Evolutionary conservation across 2,329 filamentous ascomycete genomes (phyloP).

Genomic region (Penicillium sp.): DNA sequence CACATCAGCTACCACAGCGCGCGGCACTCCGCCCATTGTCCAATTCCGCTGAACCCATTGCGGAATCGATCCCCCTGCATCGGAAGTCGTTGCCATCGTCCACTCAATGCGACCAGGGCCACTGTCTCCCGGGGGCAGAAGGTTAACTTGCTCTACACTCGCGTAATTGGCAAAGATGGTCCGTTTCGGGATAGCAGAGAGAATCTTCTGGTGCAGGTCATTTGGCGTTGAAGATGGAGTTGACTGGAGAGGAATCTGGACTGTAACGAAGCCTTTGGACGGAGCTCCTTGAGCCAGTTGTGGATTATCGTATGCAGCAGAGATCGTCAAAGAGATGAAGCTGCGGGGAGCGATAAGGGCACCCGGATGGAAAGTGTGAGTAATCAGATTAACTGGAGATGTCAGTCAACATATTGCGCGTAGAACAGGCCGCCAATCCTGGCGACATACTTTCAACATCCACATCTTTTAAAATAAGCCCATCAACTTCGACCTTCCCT

Average conservation of each 20-base stretch:
- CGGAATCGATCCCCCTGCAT: slow-evolving; percentile 38
- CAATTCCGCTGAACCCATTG: slow-evolving; percentile 39
- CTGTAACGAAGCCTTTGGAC: slow-evolving; percentile 30
- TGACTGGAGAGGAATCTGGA: slow-evolving; percentile 33
- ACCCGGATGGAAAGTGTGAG: slow-evolving; percentile 36
- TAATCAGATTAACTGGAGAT: slow-evolving; percentile 36
- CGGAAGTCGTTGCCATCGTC: slow-evolving; percentile 40
- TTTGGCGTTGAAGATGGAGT: slow-evolving; percentile 15
- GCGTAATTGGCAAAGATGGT: slow-evolving; percentile 36
- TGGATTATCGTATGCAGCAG: slow-evolving; percentile 18
- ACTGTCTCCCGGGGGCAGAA: background rate
- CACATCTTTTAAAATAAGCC: slow-evolving; percentile 14
- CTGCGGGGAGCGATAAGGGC: slow-evolving; percentile 33
- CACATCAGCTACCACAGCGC: slow-evolving; percentile 40
- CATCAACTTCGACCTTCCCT: slow-evolving; percentile 14
- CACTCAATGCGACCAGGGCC: slow-evolving; percentile 26
- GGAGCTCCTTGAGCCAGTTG: background rate
- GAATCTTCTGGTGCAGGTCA: slow-evolving; percentile 22
- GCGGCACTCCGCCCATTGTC: slow-evolving; percentile 37
- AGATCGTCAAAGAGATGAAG: slow-evolving; percentile 35
- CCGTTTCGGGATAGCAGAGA: slow-evolving; percentile 22
- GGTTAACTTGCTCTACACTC: slow-evolving; percentile 34
- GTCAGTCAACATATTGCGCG: background rate
- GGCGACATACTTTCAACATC: slow-evolving; percentile 26
- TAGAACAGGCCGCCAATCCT: background rate